Base-by-base conservation (phyloP, 352 stramenopile species). In the Phytophthora constricta region DNA sequence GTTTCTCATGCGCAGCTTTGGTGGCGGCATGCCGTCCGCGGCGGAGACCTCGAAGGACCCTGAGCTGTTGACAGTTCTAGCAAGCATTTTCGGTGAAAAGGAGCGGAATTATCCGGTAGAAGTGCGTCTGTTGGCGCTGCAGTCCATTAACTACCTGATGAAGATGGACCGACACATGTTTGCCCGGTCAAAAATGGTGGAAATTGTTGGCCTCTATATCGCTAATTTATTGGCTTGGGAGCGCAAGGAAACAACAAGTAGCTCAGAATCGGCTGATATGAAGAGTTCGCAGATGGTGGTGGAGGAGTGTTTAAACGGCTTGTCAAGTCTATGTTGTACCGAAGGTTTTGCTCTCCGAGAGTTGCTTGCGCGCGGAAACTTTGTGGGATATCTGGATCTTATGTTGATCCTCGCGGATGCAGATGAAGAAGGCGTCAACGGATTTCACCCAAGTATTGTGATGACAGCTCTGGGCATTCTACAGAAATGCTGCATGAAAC, bases 101-200 rank as follows among this genome's bases (percentile, higher is more conserved):
- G 45, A 75, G 43, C 43, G 43, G 3, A 65, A 58, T 14, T 91
- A 84, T 64, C 39, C 73, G 2, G 34, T 73, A 9, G 77, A 89
- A 66, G 69, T 87, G 23, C 78, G 84, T 3, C 61, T 92, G 0
- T 64, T 95, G 27, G 82, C 86, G 1, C 64, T 92, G 22, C 87
- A 96, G 56, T 93, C 87, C 5, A 86, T 94, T 66, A 94, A 94
- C 61, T 96, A 96, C 65, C 59, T 96, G 42, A 73, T 93, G 49
- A 96, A 94, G 67, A 83, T 96, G 82, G 86, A 96, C 54, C 70
- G 77, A 10, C 76, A 88, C 43, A 63, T 88, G 53, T 84, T 90
- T 48, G 62, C 79, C 14, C 76, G 82, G 14, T 63, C 81, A 3
- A 73, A 79, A 4, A 74, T 82, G 26, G 28, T 83, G 22, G 70